Base-by-base conservation (phyloP, 1,139 yeast species). In the Geotrichum europaeum region DNA sequence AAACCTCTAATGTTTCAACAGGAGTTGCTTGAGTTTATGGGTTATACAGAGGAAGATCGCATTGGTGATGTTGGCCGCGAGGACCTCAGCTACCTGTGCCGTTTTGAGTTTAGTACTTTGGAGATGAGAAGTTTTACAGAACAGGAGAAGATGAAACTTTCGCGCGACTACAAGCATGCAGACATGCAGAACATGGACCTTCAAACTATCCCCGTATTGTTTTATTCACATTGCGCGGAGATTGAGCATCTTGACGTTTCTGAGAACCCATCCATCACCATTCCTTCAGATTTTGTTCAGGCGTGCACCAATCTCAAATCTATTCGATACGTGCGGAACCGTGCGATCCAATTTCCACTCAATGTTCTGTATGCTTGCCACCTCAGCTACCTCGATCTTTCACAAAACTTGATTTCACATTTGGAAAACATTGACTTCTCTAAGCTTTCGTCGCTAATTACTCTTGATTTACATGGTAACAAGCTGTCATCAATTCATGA, bases 231-330 rank as follows among this genome's bases (percentile, higher is more conserved):
- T 65, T 89, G 96, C 0, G 82, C 86, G 62, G 95, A 89, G 66
- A 89, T 92, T 62, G 90, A 87, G 66, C 81, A 86, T 66, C 79
- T 92, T 65, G 94, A 92, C 72, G 92, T 90, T 18, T 88, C 96
- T 0, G 85, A 88, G 65, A 92, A 92, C 71, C 96, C 97, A 6
- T 87, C 96, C 25, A 86, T 92, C 59, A 84, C 85, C 62, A 78
- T 92, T 43, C 96, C 97, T 0, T 76, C 84, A 62, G 97, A 91
- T 71, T 91, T 91, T 70, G 85, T 91, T 66, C 96, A 90, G 70
- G 84, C 89, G 34, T 87, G 96, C 66, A 81, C 84, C 56, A 88
- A 88, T 68, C 77, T 92, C 66, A 81, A 82, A 40, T 81, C 84
- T 61, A 79, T 91, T 62, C 80, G 84, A 59, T 89, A 85, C 76